Percentiles rank a stretch among this genome's conserved stretches.
Evolutionary conservation across 2,329 filamentous ascomycete genomes (phyloP).

Genomic region (Calycina herbarum): DNA sequence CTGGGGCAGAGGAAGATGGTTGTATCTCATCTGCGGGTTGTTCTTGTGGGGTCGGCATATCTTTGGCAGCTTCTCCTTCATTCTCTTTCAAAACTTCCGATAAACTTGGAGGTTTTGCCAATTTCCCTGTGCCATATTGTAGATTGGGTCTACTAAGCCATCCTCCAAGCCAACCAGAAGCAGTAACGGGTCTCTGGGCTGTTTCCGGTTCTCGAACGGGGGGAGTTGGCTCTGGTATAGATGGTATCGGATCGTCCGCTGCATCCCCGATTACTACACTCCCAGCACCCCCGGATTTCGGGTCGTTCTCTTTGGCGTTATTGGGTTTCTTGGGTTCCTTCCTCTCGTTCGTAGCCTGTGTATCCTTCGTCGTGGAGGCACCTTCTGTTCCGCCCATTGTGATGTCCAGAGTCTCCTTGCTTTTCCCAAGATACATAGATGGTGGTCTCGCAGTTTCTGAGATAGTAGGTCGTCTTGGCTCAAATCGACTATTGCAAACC

Average conservation of each 20-base stretch:
- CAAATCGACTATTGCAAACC: slow-evolving; percentile 25
- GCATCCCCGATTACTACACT: neutral
- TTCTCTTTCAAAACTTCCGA: neutral
- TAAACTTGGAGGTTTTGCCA: slow-evolving; percentile 1
- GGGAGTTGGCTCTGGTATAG: slow-evolving; percentile 11
- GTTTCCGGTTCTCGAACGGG: slow-evolving; percentile 7
- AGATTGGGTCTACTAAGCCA: slow-evolving; percentile 46
- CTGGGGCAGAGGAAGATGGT: slow-evolving; percentile 6
- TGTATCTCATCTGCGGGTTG: slow-evolving; percentile 1
- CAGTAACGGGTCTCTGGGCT: slow-evolving; percentile 29
- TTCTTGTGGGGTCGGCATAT: neutral
- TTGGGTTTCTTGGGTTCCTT: slow-evolving; percentile 11
- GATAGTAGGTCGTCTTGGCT: slow-evolving; percentile 29
- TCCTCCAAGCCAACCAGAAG: slow-evolving; percentile 55
- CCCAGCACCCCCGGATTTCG: neutral
- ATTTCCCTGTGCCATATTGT: slow-evolving; percentile 13
- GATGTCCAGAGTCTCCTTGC: slow-evolving; percentile 37
- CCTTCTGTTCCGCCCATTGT: slow-evolving; percentile 30
- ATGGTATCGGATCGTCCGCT: neutral
- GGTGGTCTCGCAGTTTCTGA: slow-evolving; percentile 30
- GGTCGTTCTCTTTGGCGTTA: slow-evolving; percentile 4
- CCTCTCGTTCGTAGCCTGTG: neutral
- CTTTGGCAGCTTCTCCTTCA: slow-evolving; percentile 12
- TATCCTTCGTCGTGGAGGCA: neutral
- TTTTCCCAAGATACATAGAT: slow-evolving; percentile 38